These are phyloP conservation scores for Hysterium pulicare DNA, from an alignment of 2,329 filamentous ascomycete genomes.

Conservation along the genomic window DNA sequence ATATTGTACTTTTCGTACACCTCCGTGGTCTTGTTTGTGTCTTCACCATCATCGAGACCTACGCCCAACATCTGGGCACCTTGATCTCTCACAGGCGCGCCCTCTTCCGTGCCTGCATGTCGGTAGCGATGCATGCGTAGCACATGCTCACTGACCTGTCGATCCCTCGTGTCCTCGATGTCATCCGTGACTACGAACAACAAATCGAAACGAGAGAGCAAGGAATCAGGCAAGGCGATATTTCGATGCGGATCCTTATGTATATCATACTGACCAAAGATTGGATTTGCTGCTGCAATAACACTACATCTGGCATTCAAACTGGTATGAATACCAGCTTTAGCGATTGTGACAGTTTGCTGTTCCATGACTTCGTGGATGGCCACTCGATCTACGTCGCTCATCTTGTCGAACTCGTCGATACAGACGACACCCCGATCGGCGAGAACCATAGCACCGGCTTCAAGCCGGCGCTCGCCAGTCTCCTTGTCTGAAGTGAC, in stretches of 20 bases:
- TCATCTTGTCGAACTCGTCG: slow-evolving; percentile 99
- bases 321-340: slow-evolving; percentile 96
- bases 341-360: slow-evolving; percentile 97
- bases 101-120: slow-evolving; percentile 87
- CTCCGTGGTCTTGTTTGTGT: slow-evolving; percentile 73
- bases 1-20: slow-evolving; percentile 95
- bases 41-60: slow-evolving; percentile 72
- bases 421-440: slow-evolving; percentile 98
- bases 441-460: slow-evolving; percentile 97
- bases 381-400: slow-evolving; percentile 92
- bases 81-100: slow-evolving; percentile 88
- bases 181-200: slow-evolving; percentile 97
- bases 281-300: slow-evolving; percentile 92
- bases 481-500: slow-evolving; percentile 98
- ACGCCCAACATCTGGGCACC: slow-evolving; percentile 80
- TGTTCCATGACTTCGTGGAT: slow-evolving; percentile 99
- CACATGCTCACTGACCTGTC: slow-evolving; percentile 92
- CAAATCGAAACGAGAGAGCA: slow-evolving; percentile 97
- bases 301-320: slow-evolving; percentile 96
- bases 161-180: slow-evolving; percentile 89
- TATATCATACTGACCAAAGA: slow-evolving; percentile 96
- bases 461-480: slow-evolving; percentile 88
- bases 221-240: slow-evolving; percentile 92
- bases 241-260: slow-evolving; percentile 99
- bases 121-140: slow-evolving; percentile 96